Conservation (phyloP, 192 early-diverging fungal species). For the Linnemannia exigua region DNA sequence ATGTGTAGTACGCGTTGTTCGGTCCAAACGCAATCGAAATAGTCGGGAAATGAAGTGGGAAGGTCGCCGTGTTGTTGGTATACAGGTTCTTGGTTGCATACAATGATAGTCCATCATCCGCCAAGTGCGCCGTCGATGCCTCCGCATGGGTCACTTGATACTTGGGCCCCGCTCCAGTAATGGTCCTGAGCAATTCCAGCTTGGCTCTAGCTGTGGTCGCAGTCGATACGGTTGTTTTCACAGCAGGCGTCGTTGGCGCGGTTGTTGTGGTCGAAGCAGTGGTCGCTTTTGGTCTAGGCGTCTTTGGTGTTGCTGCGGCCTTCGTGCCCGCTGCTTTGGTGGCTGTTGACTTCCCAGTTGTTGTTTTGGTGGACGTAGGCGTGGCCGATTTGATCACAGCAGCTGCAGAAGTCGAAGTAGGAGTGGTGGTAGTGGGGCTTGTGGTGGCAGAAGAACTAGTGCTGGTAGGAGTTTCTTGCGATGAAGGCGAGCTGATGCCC, state of each 20-base stretch:
- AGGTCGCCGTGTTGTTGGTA: constrained; percentile 54
- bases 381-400: not conserved
- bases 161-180: not conserved
- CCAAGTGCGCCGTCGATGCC: not conserved
- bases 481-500: not conserved
- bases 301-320: not conserved
- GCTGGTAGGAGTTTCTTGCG: not conserved
- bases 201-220: constrained; percentile 19
- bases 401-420: not conserved
- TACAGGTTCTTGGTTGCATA: constrained; percentile 43
- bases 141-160: constrained; percentile 18
- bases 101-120: constrained; percentile 36
- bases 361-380: not conserved
- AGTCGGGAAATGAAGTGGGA: constrained; percentile 53
- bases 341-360: not conserved
- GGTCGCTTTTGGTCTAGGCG: not conserved
- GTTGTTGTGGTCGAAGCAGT: not conserved
- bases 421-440: not conserved
- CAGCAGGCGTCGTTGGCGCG: not conserved
- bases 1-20: constrained; percentile 49
- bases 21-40: constrained; percentile 61
- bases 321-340: constrained; percentile 3
- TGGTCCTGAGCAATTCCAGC: constrained; percentile 17
- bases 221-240: constrained; percentile 8
- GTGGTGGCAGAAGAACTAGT: constrained; percentile 1